phyloP scores from a whole-genome alignment of 2,329 filamentous ascomycete genomes.

The Fusarium sp. region DNA sequence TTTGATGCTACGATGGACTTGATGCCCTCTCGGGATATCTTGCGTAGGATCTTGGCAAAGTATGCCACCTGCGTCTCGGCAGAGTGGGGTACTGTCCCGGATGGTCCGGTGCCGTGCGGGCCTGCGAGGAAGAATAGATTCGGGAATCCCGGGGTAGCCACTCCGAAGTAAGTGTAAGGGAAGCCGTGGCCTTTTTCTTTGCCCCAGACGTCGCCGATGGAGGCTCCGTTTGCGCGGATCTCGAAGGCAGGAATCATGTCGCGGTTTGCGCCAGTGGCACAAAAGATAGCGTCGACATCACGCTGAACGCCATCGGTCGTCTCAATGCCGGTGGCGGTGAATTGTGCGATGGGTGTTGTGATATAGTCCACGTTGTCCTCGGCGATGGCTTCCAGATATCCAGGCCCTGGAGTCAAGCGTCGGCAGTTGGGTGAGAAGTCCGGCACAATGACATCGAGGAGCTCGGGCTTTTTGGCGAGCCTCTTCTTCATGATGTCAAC shows the following conservation, averaged over 20 bases:
- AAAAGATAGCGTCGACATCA: not conserved
- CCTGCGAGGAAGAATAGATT: not conserved
- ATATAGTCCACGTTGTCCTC: constrained; percentile 71
- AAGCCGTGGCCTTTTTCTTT: not conserved
- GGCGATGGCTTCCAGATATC: constrained; percentile 72
- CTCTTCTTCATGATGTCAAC: not conserved
- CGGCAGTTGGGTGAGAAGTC: constrained; percentile 72
- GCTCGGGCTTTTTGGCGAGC: not conserved
- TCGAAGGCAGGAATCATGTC: not conserved
- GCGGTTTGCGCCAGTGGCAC: not conserved
- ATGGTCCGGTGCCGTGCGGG: not conserved
- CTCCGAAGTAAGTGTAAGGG: not conserved
- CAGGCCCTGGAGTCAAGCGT: constrained; percentile 72
- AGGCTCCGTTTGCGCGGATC: not conserved
- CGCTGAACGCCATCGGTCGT: not conserved
- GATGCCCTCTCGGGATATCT: not conserved
- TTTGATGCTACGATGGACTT: not conserved
- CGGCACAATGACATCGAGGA: constrained; percentile 50
- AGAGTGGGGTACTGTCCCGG: not conserved
- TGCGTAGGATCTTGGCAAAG: not conserved
- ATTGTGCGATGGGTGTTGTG: not conserved
- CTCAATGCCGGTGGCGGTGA: not conserved
- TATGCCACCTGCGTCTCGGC: not conserved
- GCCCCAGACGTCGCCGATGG: not conserved
- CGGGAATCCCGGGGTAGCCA: not conserved